phyloP scores from a whole-genome alignment of 768 basidiomycete genomes.

The Amanita pseudoporphyria region DNA sequence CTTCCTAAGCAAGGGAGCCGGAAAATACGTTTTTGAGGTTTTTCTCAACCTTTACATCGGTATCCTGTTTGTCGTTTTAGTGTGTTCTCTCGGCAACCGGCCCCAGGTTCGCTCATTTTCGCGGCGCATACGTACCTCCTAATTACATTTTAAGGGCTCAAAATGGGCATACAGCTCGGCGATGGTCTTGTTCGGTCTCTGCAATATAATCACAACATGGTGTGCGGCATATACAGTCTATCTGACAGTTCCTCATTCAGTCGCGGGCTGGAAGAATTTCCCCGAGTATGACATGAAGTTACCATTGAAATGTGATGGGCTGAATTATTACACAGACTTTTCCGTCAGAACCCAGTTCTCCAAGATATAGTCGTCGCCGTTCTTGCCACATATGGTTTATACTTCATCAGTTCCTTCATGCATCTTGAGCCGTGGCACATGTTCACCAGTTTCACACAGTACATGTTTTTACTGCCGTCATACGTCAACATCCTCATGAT shows the following conservation, averaged over 20 bases:
- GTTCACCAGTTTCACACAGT: slow-evolving; percentile 87
- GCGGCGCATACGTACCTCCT: slow-evolving; percentile 2
- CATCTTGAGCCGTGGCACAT: slow-evolving; percentile 97
- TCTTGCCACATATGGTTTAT: slow-evolving; percentile 70
- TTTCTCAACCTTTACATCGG: slow-evolving; percentile 80
- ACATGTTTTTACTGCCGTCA: slow-evolving; percentile 80
- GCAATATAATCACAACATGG: slow-evolving; percentile 74
- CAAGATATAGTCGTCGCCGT: slow-evolving; percentile 81
- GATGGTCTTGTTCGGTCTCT: slow-evolving; percentile 71
- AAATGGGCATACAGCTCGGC: slow-evolving; percentile 77
- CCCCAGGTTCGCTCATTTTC: slow-evolving; percentile 39
- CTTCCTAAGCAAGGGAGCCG: slow-evolving; percentile 65
- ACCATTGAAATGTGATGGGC: neutral
- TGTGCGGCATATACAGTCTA: slow-evolving; percentile 91
- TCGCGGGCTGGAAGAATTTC: slow-evolving; percentile 69
- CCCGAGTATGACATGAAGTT: slow-evolving; percentile 40
- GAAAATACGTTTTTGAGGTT: slow-evolving; percentile 64
- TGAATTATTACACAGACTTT: slow-evolving; percentile 30
- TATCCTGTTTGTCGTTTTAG: slow-evolving; percentile 70
- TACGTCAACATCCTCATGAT: slow-evolving; percentile 84
- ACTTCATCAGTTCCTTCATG: slow-evolving; percentile 79
- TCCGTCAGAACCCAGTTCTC: slow-evolving; percentile 58
- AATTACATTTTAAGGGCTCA: slow-evolving; percentile 43
- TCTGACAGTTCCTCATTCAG: slow-evolving; percentile 65
- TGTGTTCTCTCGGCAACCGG: slow-evolving; percentile 88